phyloP scores from a whole-genome alignment of 1,139 yeast genomes.

The Geotrichum aggregatum region DNA sequence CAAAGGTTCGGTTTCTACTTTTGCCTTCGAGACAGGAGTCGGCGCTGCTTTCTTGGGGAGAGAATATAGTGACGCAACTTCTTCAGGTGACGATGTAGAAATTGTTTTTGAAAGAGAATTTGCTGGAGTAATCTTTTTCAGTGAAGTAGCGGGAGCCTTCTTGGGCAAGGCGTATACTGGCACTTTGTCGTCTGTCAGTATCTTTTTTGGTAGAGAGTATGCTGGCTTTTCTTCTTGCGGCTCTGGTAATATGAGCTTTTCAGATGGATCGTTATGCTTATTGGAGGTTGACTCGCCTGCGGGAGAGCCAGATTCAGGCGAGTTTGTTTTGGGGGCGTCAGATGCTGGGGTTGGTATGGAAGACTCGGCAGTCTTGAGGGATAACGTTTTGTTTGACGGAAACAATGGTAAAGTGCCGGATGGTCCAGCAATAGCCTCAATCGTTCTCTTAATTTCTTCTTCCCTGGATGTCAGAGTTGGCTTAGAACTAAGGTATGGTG shows the following conservation, averaged over 20 bases:
- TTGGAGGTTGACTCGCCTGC: background rate
- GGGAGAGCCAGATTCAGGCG: background rate
- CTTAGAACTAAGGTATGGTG: conserved; percentile 13
- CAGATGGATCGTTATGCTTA: background rate
- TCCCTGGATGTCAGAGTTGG: conserved; percentile 22
- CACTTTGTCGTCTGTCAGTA: background rate
- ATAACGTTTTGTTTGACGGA: conserved; percentile 4
- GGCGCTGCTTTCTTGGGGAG: background rate
- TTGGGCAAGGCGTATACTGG: conserved; percentile 6
- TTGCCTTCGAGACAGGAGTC: background rate
- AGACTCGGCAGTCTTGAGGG: background rate
- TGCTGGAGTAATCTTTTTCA: no score
- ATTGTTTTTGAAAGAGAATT: background rate
- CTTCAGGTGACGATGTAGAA: background rate
- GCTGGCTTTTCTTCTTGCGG: background rate
- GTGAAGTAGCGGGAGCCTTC: background rate
- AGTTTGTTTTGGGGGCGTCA: background rate
- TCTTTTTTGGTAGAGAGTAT: background rate
- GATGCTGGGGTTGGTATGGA: background rate
- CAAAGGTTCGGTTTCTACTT: background rate
- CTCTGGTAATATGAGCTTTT: background rate
- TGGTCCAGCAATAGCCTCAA: conserved; percentile 28
- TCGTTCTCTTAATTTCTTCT: conserved; percentile 26
- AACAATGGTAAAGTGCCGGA: conserved; percentile 21
- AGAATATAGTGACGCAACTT: background rate